Percentiles rank a stretch among this genome's conserved stretches.
Evolutionary conservation across 345 rosid species (phyloP).

Genomic region (Eucalyptus regnans): DNA sequence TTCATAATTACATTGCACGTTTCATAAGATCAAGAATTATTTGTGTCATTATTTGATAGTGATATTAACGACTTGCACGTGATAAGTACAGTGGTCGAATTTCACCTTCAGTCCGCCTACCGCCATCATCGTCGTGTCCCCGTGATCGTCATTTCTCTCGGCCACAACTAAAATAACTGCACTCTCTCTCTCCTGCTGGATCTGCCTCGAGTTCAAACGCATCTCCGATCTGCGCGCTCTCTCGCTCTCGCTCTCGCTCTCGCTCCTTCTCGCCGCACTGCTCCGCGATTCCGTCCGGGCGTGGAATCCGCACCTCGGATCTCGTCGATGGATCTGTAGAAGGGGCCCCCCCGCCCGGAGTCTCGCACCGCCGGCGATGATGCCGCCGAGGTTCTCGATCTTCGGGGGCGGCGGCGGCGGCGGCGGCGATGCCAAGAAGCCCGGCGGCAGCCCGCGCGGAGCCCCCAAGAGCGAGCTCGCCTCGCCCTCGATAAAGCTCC

Average conservation of each 20-base stretch:
- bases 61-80: too few species aligned
- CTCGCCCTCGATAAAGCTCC: constrained; percentile 49
- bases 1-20: too few species aligned
- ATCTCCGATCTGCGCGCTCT: background rate
- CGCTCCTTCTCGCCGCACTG: background rate
- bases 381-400: constrained; percentile 23
- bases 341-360: background rate
- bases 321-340: background rate
- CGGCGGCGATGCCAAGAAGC: constrained; percentile 18
- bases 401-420: constrained; percentile 21
- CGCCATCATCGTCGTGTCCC: background rate
- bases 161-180: background rate
- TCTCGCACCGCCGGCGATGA: constrained; percentile 9
- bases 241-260: background rate
- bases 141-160: background rate
- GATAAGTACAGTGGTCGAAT: background rate
- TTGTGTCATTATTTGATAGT: background rate
- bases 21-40: too few species aligned
- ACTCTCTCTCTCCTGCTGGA: background rate
- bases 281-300: background rate
- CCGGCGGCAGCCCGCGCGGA: background rate
- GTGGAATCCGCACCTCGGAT: background rate
- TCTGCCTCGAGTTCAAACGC: background rate
- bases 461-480: constrained; percentile 8
- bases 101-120: background rate